A percentile compares a stretch with the other conserved stretches of the same genome.
These are phyloP conservation scores for Endogone sp. DNA, from an alignment of 192 early-diverging fungal species.

Conservation along the genomic window DNA sequence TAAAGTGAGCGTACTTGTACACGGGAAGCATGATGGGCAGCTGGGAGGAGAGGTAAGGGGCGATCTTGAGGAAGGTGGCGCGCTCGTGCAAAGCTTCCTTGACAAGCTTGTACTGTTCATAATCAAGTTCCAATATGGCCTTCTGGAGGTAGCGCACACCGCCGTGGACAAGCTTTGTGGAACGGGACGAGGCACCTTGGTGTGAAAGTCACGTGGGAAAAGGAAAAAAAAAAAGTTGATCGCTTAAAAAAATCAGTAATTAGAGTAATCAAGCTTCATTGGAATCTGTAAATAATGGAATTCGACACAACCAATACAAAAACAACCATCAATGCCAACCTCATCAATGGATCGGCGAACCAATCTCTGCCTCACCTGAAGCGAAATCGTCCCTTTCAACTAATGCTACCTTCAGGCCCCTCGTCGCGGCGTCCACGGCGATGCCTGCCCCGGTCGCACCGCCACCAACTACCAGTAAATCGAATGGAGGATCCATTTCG, in stretches of 20 bases:
- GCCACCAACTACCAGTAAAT: conserved; percentile 89
- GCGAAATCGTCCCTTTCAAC: conserved; percentile 97
- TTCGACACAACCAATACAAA: neutral
- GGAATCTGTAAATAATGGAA: neutral
- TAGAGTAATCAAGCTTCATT: neutral
- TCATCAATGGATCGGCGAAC: neutral
- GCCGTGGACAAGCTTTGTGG: conserved; percentile 96
- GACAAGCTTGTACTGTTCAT: conserved; percentile 96
- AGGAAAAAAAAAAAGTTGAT: neutral
- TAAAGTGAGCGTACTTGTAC: conserved; percentile 59
- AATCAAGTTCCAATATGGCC: conserved; percentile 90
- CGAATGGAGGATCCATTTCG: conserved; percentile 51
- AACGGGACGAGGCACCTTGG: conserved; percentile 90
- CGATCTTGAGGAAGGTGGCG: conserved; percentile 88
- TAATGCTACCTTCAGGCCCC: conserved; percentile 88
- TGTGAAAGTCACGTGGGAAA: conserved; percentile 4
- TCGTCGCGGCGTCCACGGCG: conserved; percentile 89
- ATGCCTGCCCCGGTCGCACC: conserved; percentile 94
- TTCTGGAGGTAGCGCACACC: conserved; percentile 97
- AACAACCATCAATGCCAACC: neutral
- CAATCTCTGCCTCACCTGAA: conserved; percentile 44
- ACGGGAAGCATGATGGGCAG: conserved; percentile 95
- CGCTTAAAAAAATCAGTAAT: neutral
- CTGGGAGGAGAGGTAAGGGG: conserved; percentile 91
- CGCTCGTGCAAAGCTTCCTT: conserved; percentile 95